Evolutionary conservation across 2,329 filamentous ascomycete genomes (phyloP).

Genomic region (Pseudogymnoascus sp.): DNA sequence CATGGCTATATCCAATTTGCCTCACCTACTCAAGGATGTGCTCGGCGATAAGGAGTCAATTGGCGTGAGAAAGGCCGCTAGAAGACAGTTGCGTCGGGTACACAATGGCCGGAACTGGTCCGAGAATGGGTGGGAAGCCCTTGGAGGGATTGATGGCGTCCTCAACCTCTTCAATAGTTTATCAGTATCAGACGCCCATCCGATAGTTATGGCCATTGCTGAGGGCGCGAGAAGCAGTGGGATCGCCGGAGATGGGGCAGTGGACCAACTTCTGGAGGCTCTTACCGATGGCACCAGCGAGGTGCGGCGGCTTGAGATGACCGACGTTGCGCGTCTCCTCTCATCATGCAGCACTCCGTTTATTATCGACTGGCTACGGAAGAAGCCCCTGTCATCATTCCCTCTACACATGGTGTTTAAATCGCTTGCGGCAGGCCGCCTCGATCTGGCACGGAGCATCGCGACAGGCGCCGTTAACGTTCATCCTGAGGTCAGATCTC

Average conservation of each 20-base stretch:
- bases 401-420: neutral
- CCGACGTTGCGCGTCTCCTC: neutral
- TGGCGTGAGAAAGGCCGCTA: neutral
- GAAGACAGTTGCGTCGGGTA: neutral
- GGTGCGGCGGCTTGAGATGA: neutral
- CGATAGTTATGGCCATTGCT: neutral
- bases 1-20: neutral
- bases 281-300: neutral
- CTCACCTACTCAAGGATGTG: neutral
- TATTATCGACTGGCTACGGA: neutral
- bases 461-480: neutral
- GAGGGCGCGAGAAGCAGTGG: neutral
- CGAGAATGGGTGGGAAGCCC: neutral
- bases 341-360: neutral
- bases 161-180: neutral
- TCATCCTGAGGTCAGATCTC: neutral
- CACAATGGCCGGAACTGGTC: neutral
- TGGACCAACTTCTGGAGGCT: neutral
- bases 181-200: neutral
- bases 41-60: neutral
- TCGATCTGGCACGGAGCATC: neutral
- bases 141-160: neutral
- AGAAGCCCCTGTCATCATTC: neutral
- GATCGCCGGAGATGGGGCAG: neutral
- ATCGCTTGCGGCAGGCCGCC: neutral